A percentile compares a stretch with the other conserved stretches of the same genome.
Conservation (phyloP, 2,329 filamentous ascomycete species). For the Chrysosporium queenslandicum region DNA sequence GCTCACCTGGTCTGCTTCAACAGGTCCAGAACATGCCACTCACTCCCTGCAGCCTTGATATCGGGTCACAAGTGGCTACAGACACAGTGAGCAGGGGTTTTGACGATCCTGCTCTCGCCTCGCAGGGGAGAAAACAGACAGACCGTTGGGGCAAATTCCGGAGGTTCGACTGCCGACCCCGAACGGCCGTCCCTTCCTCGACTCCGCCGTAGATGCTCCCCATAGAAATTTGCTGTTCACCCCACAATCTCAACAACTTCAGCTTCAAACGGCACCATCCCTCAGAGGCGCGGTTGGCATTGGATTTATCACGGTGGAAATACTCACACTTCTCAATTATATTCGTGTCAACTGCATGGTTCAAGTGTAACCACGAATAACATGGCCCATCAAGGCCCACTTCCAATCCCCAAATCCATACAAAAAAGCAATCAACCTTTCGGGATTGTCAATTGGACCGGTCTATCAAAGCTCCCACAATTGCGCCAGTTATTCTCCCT, state of each 20-base stretch:
- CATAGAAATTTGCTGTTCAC: no score
- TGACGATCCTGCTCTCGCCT: conserved; percentile 10
- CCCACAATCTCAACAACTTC: no score
- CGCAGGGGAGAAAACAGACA: no score
- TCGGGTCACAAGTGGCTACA: conserved; percentile 6
- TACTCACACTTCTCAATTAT: no score
- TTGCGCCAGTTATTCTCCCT: not conserved
- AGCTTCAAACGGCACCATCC: no score
- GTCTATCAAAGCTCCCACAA: conserved; percentile 1
- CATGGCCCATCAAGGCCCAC: not conserved
- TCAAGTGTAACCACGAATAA: not conserved
- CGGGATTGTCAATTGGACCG: conserved; percentile 4
- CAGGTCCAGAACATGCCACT: conserved; percentile 11
- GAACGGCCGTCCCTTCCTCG: no score
- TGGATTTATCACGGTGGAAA: no score
- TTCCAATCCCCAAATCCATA: not conserved
- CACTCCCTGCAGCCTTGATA: conserved; percentile 10
- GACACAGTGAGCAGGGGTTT: conserved; percentile 1
- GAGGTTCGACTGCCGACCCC: no score
- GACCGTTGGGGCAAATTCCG: no score
- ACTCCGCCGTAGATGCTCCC: no score
- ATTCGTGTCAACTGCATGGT: no score
- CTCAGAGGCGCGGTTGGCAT: no score
- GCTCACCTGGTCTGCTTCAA: conserved; percentile 3
- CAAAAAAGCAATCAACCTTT: conserved; percentile 6